phyloP scores from a whole-genome alignment of 2,329 filamentous ascomycete species.

The Davidsoniella neocaledoniae region DNA sequence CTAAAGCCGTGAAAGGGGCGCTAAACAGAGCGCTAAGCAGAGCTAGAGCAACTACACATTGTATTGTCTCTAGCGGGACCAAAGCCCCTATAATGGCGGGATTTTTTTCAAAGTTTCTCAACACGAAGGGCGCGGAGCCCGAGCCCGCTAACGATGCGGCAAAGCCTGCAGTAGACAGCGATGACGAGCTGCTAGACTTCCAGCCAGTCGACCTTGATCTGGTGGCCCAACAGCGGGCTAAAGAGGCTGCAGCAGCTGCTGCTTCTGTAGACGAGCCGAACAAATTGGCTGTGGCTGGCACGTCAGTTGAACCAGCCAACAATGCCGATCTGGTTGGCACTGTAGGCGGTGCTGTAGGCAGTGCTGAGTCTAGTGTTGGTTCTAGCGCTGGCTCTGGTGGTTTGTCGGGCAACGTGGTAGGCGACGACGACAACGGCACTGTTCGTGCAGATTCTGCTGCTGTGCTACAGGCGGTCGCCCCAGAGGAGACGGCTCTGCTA shows the following conservation, averaged over 20 bases:
- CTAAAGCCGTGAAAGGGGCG: too few relatives aligned
- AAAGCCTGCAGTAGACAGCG: background rate
- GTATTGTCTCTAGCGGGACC: background rate
- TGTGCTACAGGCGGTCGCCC: background rate
- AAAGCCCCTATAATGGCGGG: slow-evolving; percentile 3
- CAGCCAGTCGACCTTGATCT: slow-evolving; percentile 1
- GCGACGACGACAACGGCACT: background rate
- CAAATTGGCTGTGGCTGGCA: background rate
- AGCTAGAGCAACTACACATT: too few relatives aligned
- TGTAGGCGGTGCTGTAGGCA: background rate
- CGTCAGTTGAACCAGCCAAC: background rate
- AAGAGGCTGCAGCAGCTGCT: background rate
- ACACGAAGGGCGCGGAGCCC: background rate
- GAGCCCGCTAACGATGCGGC: background rate
- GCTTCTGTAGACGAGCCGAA: background rate
- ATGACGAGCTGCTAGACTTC: background rate
- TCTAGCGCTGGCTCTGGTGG: background rate
- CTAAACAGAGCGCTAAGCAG: too few relatives aligned
- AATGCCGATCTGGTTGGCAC: background rate
- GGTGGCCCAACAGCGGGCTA: background rate
- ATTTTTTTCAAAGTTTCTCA: slow-evolving; percentile 11
- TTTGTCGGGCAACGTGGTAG: background rate
- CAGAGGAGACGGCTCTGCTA: too few relatives aligned
- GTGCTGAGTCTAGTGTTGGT: background rate
- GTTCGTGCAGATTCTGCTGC: slow-evolving; percentile 3